A percentile compares a stretch with the other conserved stretches of the same genome.
Conservation (phyloP, 2,329 filamentous ascomycete species). For the Coniochaeta sp. region DNA sequence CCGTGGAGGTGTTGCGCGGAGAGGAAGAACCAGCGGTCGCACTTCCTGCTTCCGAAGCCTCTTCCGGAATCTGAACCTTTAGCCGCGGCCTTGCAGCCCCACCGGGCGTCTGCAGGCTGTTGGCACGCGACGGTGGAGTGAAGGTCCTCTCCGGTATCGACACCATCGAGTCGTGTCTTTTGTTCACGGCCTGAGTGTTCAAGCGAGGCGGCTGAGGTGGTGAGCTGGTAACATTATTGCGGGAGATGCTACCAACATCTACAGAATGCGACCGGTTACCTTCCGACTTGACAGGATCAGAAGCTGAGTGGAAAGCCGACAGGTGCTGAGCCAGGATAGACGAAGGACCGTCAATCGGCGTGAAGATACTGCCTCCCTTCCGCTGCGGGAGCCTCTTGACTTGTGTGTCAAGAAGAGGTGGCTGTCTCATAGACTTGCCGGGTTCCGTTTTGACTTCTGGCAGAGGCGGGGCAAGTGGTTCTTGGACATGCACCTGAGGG, state of each 20-base stretch:
- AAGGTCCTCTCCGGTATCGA: constrained; percentile 58
- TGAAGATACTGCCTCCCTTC: constrained; percentile 90
- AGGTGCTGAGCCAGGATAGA: constrained; percentile 84
- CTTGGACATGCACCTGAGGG: constrained; percentile 27
- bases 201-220: constrained; percentile 44
- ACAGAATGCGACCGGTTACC: constrained; percentile 54
- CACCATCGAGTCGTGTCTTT: constrained; percentile 45
- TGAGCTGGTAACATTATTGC: constrained; percentile 42
- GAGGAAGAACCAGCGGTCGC: constrained; percentile 66
- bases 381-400: constrained; percentile 63
- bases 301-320: constrained; percentile 49
- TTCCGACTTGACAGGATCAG: constrained; percentile 36
- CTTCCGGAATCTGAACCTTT: constrained; percentile 92
- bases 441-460: constrained; percentile 38
- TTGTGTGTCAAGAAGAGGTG: constrained; percentile 41
- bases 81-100: constrained; percentile 66
- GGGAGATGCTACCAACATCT: constrained; percentile 49
- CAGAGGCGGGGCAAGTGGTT: constrained; percentile 42
- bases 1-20: constrained; percentile 43
- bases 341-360: constrained; percentile 87
- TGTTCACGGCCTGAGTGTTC: constrained; percentile 39
- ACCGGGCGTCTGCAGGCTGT: constrained; percentile 59
- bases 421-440: constrained; percentile 29
- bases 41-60: constrained; percentile 58
- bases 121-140: constrained; percentile 68